Percentiles rank a stretch among this genome's conserved stretches.
These are phyloP conservation scores for Yamadazyma tumulicola DNA, from an alignment of 805 yeast species.

Conservation along the genomic window DNA sequence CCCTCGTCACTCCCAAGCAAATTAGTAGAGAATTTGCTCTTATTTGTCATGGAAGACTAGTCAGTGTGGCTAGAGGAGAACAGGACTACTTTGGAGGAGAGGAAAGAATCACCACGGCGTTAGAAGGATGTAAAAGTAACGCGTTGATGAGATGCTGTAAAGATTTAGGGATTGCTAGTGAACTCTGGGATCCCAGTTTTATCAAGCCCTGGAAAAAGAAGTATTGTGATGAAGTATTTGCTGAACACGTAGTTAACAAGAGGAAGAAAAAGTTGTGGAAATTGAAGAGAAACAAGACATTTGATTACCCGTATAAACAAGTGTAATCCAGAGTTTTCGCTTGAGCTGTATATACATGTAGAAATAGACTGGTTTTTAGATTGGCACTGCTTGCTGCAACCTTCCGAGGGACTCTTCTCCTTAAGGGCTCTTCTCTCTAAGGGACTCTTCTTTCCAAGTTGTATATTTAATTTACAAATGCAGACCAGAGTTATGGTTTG, in stretches of 20 bases:
- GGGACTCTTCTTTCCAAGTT: not conserved
- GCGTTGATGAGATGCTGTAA: constrained; percentile 98
- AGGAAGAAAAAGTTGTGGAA: constrained; percentile 91
- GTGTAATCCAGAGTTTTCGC: constrained; percentile 1
- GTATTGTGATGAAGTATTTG: constrained; percentile 76
- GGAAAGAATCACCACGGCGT: constrained; percentile 87
- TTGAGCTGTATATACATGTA: not conserved
- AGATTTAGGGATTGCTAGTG: constrained; percentile 94
- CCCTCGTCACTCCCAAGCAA: constrained; percentile 66
- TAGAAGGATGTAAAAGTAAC: constrained; percentile 95
- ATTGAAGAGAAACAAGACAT: constrained; percentile 67
- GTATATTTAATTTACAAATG: not conserved
- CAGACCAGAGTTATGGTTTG: constrained; percentile 22
- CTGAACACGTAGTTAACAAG: constrained; percentile 77
- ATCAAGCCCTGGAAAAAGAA: constrained; percentile 51
- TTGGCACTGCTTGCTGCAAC: too few relatives aligned
- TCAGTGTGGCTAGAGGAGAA: constrained; percentile 92
- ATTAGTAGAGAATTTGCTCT: constrained; percentile 90
- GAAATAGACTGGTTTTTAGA: too few relatives aligned
- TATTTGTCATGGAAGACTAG: constrained; percentile 81
- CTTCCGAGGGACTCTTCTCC: too few relatives aligned
- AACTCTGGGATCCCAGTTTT: constrained; percentile 94
- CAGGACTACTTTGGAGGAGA: constrained; percentile 84
- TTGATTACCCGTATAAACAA: constrained; percentile 80
- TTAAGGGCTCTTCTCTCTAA: too few relatives aligned